Base-by-base conservation (phyloP, 768 basidiomycete species). In the Russula sp. region DNA sequence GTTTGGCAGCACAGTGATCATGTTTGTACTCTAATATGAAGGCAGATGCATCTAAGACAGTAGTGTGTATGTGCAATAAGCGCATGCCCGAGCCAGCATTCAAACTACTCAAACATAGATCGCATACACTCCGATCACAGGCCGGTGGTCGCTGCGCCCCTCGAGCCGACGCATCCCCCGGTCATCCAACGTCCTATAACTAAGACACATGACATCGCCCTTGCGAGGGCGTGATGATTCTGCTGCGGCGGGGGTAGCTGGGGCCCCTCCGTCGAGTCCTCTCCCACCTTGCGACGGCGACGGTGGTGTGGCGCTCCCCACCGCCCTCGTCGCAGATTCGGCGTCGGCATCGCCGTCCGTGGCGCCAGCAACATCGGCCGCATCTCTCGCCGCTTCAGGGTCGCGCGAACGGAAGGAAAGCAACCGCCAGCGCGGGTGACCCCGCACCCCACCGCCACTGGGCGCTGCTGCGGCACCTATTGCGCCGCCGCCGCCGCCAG, bases 71-170 rank as follows among this genome's bases (percentile, higher is more conserved):
- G 25, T 29, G 25, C 25, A 29, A 29, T 29, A 29, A 29, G 25
- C 25, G 25, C 25, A 29, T 29, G 25, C 25, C 25, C 25, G 13
- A 3, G 16, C 8, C n/a, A 7, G 18, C 38, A 9, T 14, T 39
- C 42, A 1, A n/a, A 7, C 41, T 16, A 3, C 46, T 61, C 51
- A 75, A 49, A 88, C 66, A 73, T 87, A 90, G 54, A 88, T 76
- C 45, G 82, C 82, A 69, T 88, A 93, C 25, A 82, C 81, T 58
- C 88, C 88, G 63, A 90, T 83, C n/a, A 93, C 90, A 0, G 91
- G 91, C 41, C 91, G 75, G 70, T 94, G 91, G 71, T 94, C 91
- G 65, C 87, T 88, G 46, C 86, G 79, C 16, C 88, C 91, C 71
- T 88, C 86, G 58, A 95, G 71, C 59, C 80, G 77, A 43, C 83